A percentile compares a stretch with the other conserved stretches of the same genome.
phyloP scores from a whole-genome alignment of 768 basidiomycete genomes.

The Kwoniella botswanensis region DNA sequence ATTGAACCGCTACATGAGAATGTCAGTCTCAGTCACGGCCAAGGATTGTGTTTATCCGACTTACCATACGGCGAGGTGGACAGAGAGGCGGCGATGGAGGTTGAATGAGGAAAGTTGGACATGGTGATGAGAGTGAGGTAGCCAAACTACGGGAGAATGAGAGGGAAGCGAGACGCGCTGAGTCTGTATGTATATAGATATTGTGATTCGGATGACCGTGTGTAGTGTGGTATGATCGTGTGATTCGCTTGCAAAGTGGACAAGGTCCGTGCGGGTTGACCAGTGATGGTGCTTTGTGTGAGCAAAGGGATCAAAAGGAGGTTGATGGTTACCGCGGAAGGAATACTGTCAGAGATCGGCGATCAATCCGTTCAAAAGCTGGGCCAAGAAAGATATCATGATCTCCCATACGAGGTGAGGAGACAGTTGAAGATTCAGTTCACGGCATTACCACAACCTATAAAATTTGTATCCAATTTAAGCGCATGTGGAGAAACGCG shows the following conservation, averaged over 20 bases:
- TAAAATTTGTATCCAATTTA: neutral
- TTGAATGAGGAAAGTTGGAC: conserved; percentile 48
- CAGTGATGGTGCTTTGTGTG: neutral
- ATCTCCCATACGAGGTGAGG: neutral
- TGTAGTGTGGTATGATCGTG: neutral
- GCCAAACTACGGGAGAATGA: neutral
- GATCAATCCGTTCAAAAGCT: neutral
- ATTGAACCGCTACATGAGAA: conserved; percentile 43
- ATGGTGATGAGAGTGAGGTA: neutral
- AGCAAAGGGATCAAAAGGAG: no score
- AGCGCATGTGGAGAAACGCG: neutral
- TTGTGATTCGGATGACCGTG: neutral
- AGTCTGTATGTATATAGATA: neutral
- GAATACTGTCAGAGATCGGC: neutral
- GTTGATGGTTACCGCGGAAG: neutral
- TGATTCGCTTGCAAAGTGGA: neutral
- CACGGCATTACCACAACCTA: neutral
- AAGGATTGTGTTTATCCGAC: neutral
- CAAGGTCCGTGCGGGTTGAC: neutral
- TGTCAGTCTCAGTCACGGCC: conserved; percentile 2
- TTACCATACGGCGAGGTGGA: conserved; percentile 53
- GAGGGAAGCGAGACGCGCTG: neutral
- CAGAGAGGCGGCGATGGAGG: conserved; percentile 40
- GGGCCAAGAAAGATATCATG: neutral
- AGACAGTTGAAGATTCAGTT: neutral